These are phyloP conservation scores for Aspergillus wentii DNA, from an alignment of 495 filamentous ascomycete genomes.

Conservation along the genomic window DNA sequence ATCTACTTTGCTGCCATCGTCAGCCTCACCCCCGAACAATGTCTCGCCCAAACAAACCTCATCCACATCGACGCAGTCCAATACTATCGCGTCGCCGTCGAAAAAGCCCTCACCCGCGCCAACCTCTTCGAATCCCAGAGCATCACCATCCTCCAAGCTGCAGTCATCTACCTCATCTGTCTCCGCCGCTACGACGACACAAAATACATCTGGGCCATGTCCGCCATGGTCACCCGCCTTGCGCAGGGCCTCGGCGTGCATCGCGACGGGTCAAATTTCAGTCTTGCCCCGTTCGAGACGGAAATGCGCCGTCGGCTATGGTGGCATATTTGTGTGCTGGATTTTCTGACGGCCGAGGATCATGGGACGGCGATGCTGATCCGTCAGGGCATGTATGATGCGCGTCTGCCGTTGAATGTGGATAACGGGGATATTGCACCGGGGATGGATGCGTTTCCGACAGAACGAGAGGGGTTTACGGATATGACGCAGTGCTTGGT, in stretches of 20 bases:
- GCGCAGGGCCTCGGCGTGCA: constrained; percentile 70
- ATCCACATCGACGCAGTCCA: constrained; percentile 33
- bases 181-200: constrained; percentile 52
- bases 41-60: constrained; percentile 6
- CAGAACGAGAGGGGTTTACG: constrained; percentile 49
- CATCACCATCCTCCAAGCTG: constrained; percentile 61
- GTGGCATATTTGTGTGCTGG: constrained; percentile 72
- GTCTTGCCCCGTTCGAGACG: constrained; percentile 58
- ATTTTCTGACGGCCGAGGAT: constrained; percentile 68
- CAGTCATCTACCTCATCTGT: constrained; percentile 60
- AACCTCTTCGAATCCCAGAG: constrained; percentile 62
- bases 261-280: constrained; percentile 59
- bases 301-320: constrained; percentile 75
- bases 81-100: constrained; percentile 61
- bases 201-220: constrained; percentile 52
- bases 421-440: constrained; percentile 63
- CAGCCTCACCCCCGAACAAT: constrained; percentile 44
- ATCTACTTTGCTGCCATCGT: constrained; percentile 68
- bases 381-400: constrained; percentile 59
- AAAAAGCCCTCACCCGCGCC: constrained; percentile 62
- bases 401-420: constrained; percentile 58
- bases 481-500: constrained; percentile 73
- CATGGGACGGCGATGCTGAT: constrained; percentile 69
- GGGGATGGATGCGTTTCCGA: constrained; percentile 47
- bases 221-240: constrained; percentile 62